These are phyloP conservation scores for Phytopythium ostracodes DNA, from an alignment of 352 stramenopile species.

Conservation along the genomic window DNA sequence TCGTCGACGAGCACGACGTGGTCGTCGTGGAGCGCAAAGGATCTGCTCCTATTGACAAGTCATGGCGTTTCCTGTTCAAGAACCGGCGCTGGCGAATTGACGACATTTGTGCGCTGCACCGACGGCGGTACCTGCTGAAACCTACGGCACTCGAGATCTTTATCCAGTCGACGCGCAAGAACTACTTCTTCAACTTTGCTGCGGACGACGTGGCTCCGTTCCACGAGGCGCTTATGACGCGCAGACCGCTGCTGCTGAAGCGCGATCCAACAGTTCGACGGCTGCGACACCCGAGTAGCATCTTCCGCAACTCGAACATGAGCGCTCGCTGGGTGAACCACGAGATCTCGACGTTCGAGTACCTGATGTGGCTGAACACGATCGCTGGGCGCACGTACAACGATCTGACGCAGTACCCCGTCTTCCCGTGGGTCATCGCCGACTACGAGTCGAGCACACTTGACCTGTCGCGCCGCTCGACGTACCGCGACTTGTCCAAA, in stretches of 20 bases:
- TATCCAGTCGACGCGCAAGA: slow-evolving; percentile 78
- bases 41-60: slow-evolving; percentile 26
- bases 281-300: slow-evolving; percentile 74
- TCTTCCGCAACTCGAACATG: slow-evolving; percentile 77
- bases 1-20: slow-evolving; percentile 74
- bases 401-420: slow-evolving; percentile 95
- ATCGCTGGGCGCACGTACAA: slow-evolving; percentile 88
- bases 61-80: slow-evolving; percentile 75
- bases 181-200: slow-evolving; percentile 81
- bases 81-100: slow-evolving; percentile 63
- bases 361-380: slow-evolving; percentile 92
- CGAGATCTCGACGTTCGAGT: slow-evolving; percentile 96
- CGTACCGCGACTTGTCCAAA: slow-evolving; percentile 96
- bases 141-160: slow-evolving; percentile 78
- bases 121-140: slow-evolving; percentile 79
- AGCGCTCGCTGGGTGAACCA: slow-evolving; percentile 71
- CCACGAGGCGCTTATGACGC: slow-evolving; percentile 61
- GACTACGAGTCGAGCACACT: slow-evolving; percentile 81
- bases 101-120: slow-evolving; percentile 65
- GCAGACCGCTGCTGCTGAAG: slow-evolving; percentile 54
- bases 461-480: slow-evolving; percentile 58
- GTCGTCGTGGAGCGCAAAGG: slow-evolving; percentile 52
- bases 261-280: slow-evolving; percentile 68
- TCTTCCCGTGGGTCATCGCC: slow-evolving; percentile 90
- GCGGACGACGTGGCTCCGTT: slow-evolving; percentile 52